Conservation (phyloP, 2,329 filamentous ascomycete species). For the Tolypocladium amazonense region DNA sequence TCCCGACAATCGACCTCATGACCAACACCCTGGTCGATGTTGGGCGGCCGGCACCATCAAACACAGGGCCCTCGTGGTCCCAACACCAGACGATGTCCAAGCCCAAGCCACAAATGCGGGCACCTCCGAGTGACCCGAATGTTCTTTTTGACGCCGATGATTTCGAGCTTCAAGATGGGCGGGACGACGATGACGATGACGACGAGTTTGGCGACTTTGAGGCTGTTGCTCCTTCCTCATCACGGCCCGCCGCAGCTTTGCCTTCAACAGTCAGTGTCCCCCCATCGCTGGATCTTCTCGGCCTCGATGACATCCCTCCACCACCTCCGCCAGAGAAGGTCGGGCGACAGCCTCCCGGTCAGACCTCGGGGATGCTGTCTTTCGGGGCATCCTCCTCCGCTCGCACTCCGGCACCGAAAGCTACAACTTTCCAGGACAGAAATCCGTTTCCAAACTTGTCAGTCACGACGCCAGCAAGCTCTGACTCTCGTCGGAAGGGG, state of each 20-base stretch:
- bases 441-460: conserved; percentile 41
- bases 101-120: conserved; percentile 13
- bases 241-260: conserved; percentile 4
- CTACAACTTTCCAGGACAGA: conserved; percentile 40
- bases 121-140: conserved; percentile 29
- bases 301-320: conserved; percentile 21
- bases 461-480: conserved; percentile 30
- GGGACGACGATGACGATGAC: conserved; percentile 37
- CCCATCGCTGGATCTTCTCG: conserved; percentile 29
- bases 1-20: conserved; percentile 42
- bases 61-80: conserved; percentile 1
- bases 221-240: conserved; percentile 21
- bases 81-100: conserved; percentile 1
- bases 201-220: conserved; percentile 54
- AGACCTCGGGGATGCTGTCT: conserved; percentile 18
- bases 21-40: conserved; percentile 39
- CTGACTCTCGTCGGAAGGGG: conserved; percentile 21
- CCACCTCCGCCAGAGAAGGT: conserved; percentile 4
- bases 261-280: conserved; percentile 9
- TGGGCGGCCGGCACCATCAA: conserved; percentile 3
- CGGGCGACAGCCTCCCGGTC: conserved; percentile 14
- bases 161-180: conserved; percentile 30
- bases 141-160: conserved; percentile 59
- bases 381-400: conserved; percentile 15
- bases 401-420: conserved; percentile 38